Evolutionary conservation across 495 filamentous ascomycete genomes (phyloP).

Genomic region (Tuber borchii): DNA sequence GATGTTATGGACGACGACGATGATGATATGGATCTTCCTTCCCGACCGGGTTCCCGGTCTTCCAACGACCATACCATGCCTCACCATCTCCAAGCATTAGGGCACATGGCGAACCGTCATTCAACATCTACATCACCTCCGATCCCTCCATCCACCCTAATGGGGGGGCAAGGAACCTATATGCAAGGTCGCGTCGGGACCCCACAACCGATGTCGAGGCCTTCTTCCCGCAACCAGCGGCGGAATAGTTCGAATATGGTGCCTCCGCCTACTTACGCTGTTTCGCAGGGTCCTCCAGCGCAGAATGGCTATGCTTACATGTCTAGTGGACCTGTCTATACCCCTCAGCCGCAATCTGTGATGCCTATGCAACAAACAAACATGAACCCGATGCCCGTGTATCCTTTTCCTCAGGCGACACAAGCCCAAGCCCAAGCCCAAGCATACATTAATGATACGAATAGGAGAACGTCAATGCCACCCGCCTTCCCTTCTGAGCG

Average conservation of each 20-base stretch:
- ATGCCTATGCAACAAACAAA: slow-evolving; percentile 48
- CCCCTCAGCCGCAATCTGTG: slow-evolving; percentile 56
- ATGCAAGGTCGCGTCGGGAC: slow-evolving; percentile 38
- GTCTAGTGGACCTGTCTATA: slow-evolving; percentile 78
- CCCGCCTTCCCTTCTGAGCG: slow-evolving; percentile 34
- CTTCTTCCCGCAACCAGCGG: slow-evolving; percentile 72
- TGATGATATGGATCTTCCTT: slow-evolving; percentile 61
- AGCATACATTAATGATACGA: slow-evolving; percentile 32
- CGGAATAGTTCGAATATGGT: slow-evolving; percentile 66
- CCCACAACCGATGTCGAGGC: slow-evolving; percentile 52
- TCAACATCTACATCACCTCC: slow-evolving; percentile 87
- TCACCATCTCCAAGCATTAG: slow-evolving; percentile 68
- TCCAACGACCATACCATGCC: slow-evolving; percentile 47
- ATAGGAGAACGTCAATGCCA: slow-evolving; percentile 40
- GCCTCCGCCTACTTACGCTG: slow-evolving; percentile 53
- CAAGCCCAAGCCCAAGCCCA: slow-evolving; percentile 43
- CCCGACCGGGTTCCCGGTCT: slow-evolving; percentile 39
- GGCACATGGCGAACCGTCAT: slow-evolving; percentile 58
- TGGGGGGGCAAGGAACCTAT: slow-evolving; percentile 29
- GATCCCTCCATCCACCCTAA: slow-evolving; percentile 49
- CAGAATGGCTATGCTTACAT: slow-evolving; percentile 79
- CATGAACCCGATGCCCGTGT: slow-evolving; percentile 43
- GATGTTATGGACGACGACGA: slow-evolving; percentile 87
- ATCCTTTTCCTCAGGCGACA: slow-evolving; percentile 38
- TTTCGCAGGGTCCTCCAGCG: slow-evolving; percentile 55